Evolutionary conservation across 1,284 basidiomycete species (phyloP).

Genomic region (Pseudozyma thailandica): DNA sequence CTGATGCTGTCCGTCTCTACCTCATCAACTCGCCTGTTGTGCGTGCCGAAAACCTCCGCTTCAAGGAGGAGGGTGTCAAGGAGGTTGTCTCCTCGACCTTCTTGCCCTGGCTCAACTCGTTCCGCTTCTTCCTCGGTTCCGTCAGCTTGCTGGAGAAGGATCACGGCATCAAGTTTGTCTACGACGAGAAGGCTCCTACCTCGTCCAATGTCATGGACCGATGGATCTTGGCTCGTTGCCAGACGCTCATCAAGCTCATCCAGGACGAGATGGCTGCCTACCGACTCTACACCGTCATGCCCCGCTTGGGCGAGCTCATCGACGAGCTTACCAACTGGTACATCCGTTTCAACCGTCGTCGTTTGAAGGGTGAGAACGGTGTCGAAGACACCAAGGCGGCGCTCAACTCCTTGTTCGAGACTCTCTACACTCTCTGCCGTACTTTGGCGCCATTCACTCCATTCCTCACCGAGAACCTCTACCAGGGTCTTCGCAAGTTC

Average conservation of each 20-base stretch:
- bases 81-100: slow-evolving; percentile 95
- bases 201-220: slow-evolving; percentile 97
- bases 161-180: slow-evolving; percentile 81
- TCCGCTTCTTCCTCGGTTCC: slow-evolving; percentile 99
- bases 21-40: slow-evolving; percentile 99
- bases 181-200: slow-evolving; percentile 84
- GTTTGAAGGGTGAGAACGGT: slow-evolving; percentile 95
- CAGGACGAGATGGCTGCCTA: slow-evolving; percentile 95
- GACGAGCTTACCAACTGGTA: slow-evolving; percentile 99
- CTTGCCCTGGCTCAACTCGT: slow-evolving; percentile 98
- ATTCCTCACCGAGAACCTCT: slow-evolving; percentile 96
- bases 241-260: slow-evolving; percentile 92
- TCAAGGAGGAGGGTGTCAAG: slow-evolving; percentile 97
- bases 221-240: slow-evolving; percentile 97
- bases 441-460: slow-evolving; percentile 99
- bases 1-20: slow-evolving; percentile 97
- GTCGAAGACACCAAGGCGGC: slow-evolving; percentile 87
- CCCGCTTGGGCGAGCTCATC: slow-evolving; percentile 88
- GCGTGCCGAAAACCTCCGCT: slow-evolving; percentile 94
- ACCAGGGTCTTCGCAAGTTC: slow-evolving; percentile 86
- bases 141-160: slow-evolving; percentile 87
- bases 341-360: slow-evolving; percentile 96
- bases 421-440: slow-evolving; percentile 89
- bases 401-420: slow-evolving; percentile 95
- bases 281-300: slow-evolving; percentile 96